Base-by-base conservation (phyloP, 192 early-diverging fungal genomes). In the Glomus cerebriforme region DNA sequence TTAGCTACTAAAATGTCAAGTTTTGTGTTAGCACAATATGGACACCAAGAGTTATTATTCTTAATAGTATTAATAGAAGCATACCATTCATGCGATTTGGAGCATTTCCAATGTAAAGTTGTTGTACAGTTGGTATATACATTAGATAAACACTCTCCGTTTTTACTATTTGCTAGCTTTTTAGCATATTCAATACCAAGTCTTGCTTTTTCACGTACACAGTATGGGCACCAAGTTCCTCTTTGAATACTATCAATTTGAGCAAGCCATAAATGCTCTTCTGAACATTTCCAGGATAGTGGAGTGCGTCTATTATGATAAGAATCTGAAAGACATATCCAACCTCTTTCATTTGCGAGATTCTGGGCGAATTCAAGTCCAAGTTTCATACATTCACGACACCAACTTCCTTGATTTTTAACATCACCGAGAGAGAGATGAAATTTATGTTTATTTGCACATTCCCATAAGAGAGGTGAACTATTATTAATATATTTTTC, bases 401-500 rank as follows among this genome's bases (percentile, higher is more conserved):
- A 68, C 66, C 1, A 68, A 68, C 7, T 37, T 31, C 19, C 29
- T 32, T 31, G 3, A 60, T 72, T 72, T 72, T 72, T 72, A 47
- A 72, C 39, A 49, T 47, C 3, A 45, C 37, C 15, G 45, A 72
- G 39, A 45, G 70, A 72, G 1, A 49, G 45, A 27, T 26, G 39
- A 47, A 72, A 72, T 72, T 72, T 17, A 72, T 72, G 70, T 26
- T 26, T 49, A 72, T 72, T 72, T 72, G 43, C 26, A 54, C n/a
- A n/a, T n/a, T n/a, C n/a, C n/a, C n/a, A n/a, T n/a, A n/a, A n/a
- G n/a, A n/a, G n/a, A n/a, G n/a, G n/a, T n/a, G n/a, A n/a, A n/a
- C n/a, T n/a, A n/a, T n/a, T n/a, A n/a, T n/a, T n/a, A n/a, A n/a
- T n/a, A n/a, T n/a, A n/a, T n/a, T n/a, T n/a, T n/a, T n/a, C n/a